Evolutionary conservation across 2,329 filamentous ascomycete species (phyloP), one percentile per base, ranked within the genome.

Genomic region (Falciphora oryzae): DNA sequence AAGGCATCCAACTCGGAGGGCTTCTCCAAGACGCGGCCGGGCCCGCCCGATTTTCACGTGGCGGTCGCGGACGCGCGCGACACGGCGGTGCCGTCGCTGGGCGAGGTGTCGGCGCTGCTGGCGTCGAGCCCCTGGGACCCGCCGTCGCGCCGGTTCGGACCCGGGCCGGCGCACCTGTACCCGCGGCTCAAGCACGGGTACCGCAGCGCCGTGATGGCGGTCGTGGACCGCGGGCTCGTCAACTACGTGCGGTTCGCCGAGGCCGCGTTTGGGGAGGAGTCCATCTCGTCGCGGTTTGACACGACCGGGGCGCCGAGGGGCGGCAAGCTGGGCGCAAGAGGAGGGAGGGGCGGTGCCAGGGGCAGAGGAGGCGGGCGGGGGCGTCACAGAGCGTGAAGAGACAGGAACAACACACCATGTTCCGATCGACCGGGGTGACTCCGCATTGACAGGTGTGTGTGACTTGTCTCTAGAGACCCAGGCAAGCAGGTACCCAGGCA

Each of bases 191-290:
- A 93, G 76, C 88, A 96, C 71, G 95, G 93, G 1, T 88, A 89
- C 74, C 85, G 92, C 68, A 95, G 92, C 75, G 90, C 95, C 38
- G 81, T 97, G 44, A 75, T 99, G 29, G 95, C 93, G 0, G 85
- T 98, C 2, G 93, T 97, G 44, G 95, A 98, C 74, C 85, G 92
- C 67, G 95, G 95, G 0, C 83, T 98, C 28, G 89, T 93, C 59
- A 98, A 94, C 74, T 98, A 94, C 73, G 81, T 97, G 71, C 81
- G 91, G 29, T 83, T 97, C 65, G 87, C 85, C 1, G 93, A 98
- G 78, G 88, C 87, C 14, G 89, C 88, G 0, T 97, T 97, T 76
- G 89, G 83, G 0, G 84, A 86, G 67, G 92, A 96, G 75, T 86
- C 78, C 74, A 72, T 97, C 53, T 92, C 87, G 71, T 85, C 88